phyloP scores from a whole-genome alignment of 2,329 filamentous ascomycete genomes.

The Cadophora luteo-olivacea region DNA sequence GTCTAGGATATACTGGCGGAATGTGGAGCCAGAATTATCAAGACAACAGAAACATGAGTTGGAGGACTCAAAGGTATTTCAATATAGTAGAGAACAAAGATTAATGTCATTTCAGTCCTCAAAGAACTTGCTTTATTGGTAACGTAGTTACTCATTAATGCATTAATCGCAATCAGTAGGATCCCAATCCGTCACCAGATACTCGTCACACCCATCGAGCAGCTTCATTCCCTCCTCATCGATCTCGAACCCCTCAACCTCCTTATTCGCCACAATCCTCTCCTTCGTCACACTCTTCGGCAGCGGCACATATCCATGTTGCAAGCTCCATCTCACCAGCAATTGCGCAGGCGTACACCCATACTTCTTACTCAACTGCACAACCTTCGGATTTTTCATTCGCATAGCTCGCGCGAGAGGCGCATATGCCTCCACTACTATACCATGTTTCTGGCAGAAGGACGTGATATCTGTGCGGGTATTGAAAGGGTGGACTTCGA shows the following conservation, averaged over 20 bases:
- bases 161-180: conserved; percentile 49
- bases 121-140: too few relatives aligned
- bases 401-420: conserved; percentile 75
- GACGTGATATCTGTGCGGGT: conserved; percentile 71
- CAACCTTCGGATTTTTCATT: conserved; percentile 71
- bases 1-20: background rate
- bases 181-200: conserved; percentile 73
- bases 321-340: conserved; percentile 78
- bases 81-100: background rate
- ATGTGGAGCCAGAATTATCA: background rate
- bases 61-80: background rate
- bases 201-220: conserved; percentile 73
- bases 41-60: background rate
- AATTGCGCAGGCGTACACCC: conserved; percentile 74
- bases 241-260: conserved; percentile 67
- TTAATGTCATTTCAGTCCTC: background rate
- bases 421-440: conserved; percentile 80
- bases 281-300: conserved; percentile 73
- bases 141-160: background rate
- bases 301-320: conserved; percentile 74
- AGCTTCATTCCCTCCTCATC: conserved; percentile 65
- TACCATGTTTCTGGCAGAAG: conserved; percentile 69
- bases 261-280: conserved; percentile 69
- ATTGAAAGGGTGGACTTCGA: conserved; percentile 85
- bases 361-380: conserved; percentile 70